These are phyloP conservation scores for Ganoderma lingzhi DNA, from an alignment of 1,284 basidiomycete species.

Conservation along the genomic window DNA sequence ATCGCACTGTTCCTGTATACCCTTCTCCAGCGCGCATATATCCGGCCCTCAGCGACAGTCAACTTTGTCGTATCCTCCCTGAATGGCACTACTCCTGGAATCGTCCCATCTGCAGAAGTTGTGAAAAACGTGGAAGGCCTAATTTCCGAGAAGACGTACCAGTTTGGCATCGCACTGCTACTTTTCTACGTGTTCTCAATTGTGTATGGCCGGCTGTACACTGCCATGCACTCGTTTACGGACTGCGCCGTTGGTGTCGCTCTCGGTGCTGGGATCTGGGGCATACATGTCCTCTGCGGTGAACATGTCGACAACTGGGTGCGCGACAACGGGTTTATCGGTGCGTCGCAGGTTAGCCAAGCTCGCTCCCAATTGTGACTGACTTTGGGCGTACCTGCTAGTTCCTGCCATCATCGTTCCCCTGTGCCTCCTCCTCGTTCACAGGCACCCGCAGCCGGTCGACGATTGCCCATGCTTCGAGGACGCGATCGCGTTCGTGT, in stretches of 20 bases:
- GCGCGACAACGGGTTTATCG: constrained; percentile 57
- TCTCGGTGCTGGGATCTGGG: constrained; percentile 78
- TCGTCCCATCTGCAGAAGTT: constrained; percentile 16
- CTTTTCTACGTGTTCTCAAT: constrained; percentile 78
- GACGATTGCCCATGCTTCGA: constrained; percentile 99
- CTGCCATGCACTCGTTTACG: constrained; percentile 89
- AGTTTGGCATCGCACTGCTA: constrained; percentile 54
- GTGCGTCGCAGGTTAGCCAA: constrained; percentile 43
- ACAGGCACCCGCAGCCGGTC: constrained; percentile 91
- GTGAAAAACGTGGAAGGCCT: constrained; percentile 15
- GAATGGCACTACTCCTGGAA: constrained; percentile 4
- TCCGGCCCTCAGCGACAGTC: constrained; percentile 31
- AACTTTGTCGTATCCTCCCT: background rate
- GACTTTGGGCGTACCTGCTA: constrained; percentile 24
- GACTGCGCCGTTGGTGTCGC: constrained; percentile 76
- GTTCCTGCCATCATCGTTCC: constrained; percentile 78
- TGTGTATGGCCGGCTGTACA: constrained; percentile 91
- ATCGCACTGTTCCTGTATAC: constrained; percentile 84
- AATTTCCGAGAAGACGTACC: constrained; percentile 57
- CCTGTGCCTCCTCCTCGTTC: constrained; percentile 77
- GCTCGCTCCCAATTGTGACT: background rate
- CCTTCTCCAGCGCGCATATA: constrained; percentile 60
- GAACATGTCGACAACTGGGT: constrained; percentile 60
- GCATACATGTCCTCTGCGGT: constrained; percentile 50
- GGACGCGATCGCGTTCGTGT: constrained; percentile 93